These are phyloP conservation scores for Yarrowia sp. DNA, from an alignment of 805 yeast species.

Conservation along the genomic window DNA sequence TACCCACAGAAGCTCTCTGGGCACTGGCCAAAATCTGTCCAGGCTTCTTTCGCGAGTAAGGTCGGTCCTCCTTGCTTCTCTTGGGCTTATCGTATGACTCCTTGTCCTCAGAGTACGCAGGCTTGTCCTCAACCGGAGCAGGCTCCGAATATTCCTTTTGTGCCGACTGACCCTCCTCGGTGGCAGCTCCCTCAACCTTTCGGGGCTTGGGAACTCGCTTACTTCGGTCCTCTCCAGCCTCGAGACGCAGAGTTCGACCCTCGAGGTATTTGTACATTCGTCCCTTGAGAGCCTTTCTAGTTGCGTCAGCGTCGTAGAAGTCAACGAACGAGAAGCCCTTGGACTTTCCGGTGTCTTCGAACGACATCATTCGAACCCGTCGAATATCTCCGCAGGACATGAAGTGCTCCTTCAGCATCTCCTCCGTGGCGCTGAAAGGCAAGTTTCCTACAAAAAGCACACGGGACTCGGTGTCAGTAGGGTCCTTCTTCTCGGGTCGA, in stretches of 20 bases:
- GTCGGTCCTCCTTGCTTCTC: conserved; percentile 13
- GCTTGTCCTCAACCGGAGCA: not conserved
- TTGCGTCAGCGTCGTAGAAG: conserved; percentile 73
- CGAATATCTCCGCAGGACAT: conserved; percentile 86
- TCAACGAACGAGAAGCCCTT: conserved; percentile 95
- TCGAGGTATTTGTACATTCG: conserved; percentile 61
- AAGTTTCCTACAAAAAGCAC: conserved; percentile 90
- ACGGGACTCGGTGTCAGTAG: conserved; percentile 50
- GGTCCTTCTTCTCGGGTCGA: conserved; percentile 84
- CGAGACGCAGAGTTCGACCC: conserved; percentile 76
- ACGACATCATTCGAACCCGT: conserved; percentile 93
- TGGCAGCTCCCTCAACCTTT: not conserved
- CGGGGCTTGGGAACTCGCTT: conserved; percentile 44
- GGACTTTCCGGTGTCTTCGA: conserved; percentile 93
- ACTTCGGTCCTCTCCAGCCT: conserved; percentile 92
- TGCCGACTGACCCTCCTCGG: not conserved
- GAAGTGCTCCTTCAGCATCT: conserved; percentile 72
- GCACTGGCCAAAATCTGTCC: conserved; percentile 86
- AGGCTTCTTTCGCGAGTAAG: conserved; percentile 40
- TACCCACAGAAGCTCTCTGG: conserved; percentile 83
- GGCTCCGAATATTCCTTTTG: conserved; percentile 2
- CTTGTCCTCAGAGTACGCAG: not conserved
- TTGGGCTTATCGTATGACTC: not conserved
- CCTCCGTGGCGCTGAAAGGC: conserved; percentile 86
- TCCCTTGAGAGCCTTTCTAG: conserved; percentile 77